phyloP scores from a whole-genome alignment of 306 rosid genomes.

The Macrotyloma uniflorum region DNA sequence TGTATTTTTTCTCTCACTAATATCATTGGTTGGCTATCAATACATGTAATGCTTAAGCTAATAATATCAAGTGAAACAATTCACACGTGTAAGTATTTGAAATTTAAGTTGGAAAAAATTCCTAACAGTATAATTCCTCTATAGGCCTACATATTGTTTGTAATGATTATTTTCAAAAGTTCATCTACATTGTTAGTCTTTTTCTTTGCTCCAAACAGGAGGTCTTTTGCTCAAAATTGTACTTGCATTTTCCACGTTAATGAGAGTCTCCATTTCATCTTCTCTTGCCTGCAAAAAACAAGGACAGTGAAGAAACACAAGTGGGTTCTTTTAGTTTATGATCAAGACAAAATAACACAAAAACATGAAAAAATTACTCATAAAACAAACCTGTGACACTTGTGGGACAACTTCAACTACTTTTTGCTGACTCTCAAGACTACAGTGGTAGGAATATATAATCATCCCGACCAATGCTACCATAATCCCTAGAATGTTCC shows the following conservation, averaged over 20 bases:
- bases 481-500: conserved; percentile 80
- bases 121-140: conserved; percentile 8
- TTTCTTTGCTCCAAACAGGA: conserved; percentile 70
- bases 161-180: neutral
- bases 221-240: conserved; percentile 53
- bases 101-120: conserved; percentile 19
- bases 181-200: conserved; percentile 59
- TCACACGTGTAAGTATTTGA: conserved; percentile 37
- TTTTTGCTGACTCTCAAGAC: conserved; percentile 77
- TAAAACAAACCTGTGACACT: conserved; percentile 58
- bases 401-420: conserved; percentile 51
- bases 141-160: conserved; percentile 10
- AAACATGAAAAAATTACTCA: neutral
- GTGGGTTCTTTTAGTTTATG: neutral
- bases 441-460: conserved; percentile 73
- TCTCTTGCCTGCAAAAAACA: conserved; percentile 61
- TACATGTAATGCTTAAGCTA: conserved; percentile 38
- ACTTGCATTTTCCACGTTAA: conserved; percentile 61
- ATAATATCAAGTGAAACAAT: conserved; percentile 24
- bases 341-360: neutral
- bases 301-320: conserved; percentile 17
- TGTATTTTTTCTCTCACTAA: neutral
- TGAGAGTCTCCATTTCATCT: conserved; percentile 70
- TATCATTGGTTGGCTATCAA: conserved; percentile 33
- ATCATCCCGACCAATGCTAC: conserved; percentile 87